phyloP scores from a whole-genome alignment of 176 grass and related monocot genomes.

The Oryza coarctata region DNA sequence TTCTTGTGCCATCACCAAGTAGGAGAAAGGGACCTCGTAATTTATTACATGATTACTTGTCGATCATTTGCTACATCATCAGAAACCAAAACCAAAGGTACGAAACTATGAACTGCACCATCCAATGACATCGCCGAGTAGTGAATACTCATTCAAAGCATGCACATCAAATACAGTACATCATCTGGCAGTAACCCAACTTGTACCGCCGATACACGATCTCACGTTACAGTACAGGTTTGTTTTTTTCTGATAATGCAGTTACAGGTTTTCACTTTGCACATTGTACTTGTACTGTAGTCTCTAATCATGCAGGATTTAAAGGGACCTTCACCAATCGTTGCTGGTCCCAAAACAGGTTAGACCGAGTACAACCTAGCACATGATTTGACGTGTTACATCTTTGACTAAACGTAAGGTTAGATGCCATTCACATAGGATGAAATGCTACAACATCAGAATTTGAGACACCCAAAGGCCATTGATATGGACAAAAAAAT shows the following conservation, averaged over 20 bases:
- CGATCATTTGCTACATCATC: not conserved
- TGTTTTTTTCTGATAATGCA: no score
- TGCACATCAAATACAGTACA: not conserved
- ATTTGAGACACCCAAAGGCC: not conserved
- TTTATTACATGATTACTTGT: not conserved
- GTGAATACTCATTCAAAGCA: constrained; percentile 24
- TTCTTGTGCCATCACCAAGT: not conserved
- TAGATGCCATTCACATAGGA: not conserved
- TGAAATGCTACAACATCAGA: constrained; percentile 8
- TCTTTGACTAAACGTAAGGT: not conserved
- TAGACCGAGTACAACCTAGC: not conserved
- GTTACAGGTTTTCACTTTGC: not conserved
- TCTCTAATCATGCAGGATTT: not conserved
- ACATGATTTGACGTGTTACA: constrained; percentile 15
- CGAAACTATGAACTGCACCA: not conserved
- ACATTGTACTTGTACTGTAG: not conserved
- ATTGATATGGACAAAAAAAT: constrained; percentile 21
- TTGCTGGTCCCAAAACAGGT: not conserved
- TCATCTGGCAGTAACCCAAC: not conserved
- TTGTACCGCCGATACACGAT: not conserved
- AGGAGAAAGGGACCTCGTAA: not conserved
- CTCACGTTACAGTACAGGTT: not conserved
- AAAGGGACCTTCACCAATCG: not conserved
- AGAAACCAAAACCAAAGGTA: not conserved
- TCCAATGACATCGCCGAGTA: not conserved